Evolutionary conservation across 192 early-diverging fungal genomes (phyloP).

Genomic region (Endogone sp.): DNA sequence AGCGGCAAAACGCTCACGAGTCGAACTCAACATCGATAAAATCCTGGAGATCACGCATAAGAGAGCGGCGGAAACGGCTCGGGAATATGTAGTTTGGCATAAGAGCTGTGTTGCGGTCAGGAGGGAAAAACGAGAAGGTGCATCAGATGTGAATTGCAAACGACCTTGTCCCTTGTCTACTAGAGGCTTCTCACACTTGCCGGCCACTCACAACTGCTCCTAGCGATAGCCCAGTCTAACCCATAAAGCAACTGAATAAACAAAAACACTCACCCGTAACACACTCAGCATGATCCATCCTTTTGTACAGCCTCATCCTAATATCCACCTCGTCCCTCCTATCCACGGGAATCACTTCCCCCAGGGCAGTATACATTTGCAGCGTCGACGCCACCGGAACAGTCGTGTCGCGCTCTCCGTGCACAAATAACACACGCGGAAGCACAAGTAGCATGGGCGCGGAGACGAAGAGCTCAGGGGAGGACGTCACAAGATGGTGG

Average conservation of each 20-base stretch:
- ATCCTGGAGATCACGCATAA: conserved; percentile 18
- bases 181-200: no score
- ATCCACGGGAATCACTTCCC: conserved; percentile 22
- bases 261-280: conserved; percentile 20
- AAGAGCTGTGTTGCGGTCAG: conserved; percentile 5
- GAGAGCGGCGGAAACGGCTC: neutral
- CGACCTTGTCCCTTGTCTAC: conserved; percentile 2
- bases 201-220: neutral
- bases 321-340: conserved; percentile 29
- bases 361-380: conserved; percentile 26
- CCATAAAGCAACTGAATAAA: conserved; percentile 8
- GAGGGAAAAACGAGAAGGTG: neutral
- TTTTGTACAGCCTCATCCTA: conserved; percentile 30
- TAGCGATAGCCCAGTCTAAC: neutral
- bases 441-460: conserved; percentile 20
- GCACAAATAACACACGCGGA: conserved; percentile 29
- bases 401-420: conserved; percentile 28
- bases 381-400: conserved; percentile 26
- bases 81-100: conserved; percentile 14
- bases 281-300: conserved; percentile 29
- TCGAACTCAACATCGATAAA: conserved; percentile 13
- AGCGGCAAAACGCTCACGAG: no score
- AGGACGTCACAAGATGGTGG: conserved; percentile 10
- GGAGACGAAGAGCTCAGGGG: conserved; percentile 16
- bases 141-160: neutral